Evolutionary conservation across 306 rosid genomes (phyloP).

Genomic region (Leucaena leucocephala): DNA sequence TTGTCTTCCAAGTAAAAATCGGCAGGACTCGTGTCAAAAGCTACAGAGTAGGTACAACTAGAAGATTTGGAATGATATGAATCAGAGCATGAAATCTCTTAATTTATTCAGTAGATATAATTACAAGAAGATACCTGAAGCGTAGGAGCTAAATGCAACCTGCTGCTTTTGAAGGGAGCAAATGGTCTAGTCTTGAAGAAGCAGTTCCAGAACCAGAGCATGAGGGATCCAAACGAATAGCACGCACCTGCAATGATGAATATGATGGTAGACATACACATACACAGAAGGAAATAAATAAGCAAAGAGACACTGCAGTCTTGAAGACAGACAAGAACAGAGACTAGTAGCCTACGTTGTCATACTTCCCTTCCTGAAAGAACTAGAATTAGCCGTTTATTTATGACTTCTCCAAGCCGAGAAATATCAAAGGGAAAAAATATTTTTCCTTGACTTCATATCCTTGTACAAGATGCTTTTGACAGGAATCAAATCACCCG

Average conservation of each 20-base stretch:
- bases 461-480: not conserved
- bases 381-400: not conserved
- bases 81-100: too few relatives aligned
- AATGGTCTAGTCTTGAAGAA: conserved; percentile 76
- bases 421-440: conserved; percentile 1
- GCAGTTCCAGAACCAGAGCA: conserved; percentile 80
- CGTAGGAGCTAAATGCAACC: conserved; percentile 44
- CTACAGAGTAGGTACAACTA: not conserved
- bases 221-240: conserved; percentile 80
- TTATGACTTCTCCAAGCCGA: conserved; percentile 5
- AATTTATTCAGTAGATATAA: too few relatives aligned
- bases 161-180: conserved; percentile 78
- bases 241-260: conserved; percentile 56
- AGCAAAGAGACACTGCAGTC: not conserved
- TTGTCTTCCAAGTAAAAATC: not conserved
- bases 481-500: not conserved
- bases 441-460: not conserved
- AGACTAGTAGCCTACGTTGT: not conserved
- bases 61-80: too few relatives aligned
- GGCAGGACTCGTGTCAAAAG: not conserved
- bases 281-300: not conserved
- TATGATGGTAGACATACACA: conserved; percentile 1
- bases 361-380: not conserved
- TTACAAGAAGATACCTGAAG: too few relatives aligned
- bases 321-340: not conserved